Evolutionary conservation across 1,139 yeast genomes (phyloP).

Genomic region (Yamadazyma kanchanaburiensis): DNA sequence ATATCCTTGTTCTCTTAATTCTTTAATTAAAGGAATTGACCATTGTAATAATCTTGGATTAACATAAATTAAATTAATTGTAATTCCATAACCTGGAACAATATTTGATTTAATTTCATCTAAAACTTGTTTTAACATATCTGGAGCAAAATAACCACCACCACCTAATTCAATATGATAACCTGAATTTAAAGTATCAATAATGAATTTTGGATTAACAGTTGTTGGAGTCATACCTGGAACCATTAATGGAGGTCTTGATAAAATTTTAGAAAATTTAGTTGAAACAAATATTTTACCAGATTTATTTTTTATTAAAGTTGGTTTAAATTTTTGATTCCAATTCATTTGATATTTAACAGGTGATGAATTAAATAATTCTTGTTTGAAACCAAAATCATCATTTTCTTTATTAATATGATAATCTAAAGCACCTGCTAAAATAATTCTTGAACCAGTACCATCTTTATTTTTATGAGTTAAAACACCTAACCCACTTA

Average conservation of each 20-base stretch:
- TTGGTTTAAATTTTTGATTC: slow-evolving; percentile 87
- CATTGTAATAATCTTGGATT: slow-evolving; percentile 97
- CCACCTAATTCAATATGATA: slow-evolving; percentile 97
- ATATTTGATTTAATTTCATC: slow-evolving; percentile 62
- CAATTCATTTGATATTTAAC: slow-evolving; percentile 87
- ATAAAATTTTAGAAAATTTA: slow-evolving; percentile 85
- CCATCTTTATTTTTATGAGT: slow-evolving; percentile 98
- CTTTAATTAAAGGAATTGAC: slow-evolving; percentile 95
- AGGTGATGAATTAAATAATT: slow-evolving; percentile 71
- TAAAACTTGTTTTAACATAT: slow-evolving; percentile 69
- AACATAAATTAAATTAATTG: slow-evolving; percentile 89
- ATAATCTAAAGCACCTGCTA: slow-evolving; percentile 84
- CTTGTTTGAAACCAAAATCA: slow-evolving; percentile 95
- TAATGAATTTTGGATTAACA: slow-evolving; percentile 88
- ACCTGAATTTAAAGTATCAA: slow-evolving; percentile 93
- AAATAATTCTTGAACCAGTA: slow-evolving; percentile 90
- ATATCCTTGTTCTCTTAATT: slow-evolving; percentile 84
- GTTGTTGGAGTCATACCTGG: slow-evolving; percentile 99
- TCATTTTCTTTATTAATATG: slow-evolving; percentile 51
- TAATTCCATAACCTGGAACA: slow-evolving; percentile 85
- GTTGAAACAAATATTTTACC: slow-evolving; percentile 89
- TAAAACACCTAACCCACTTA: slow-evolving; percentile 91
- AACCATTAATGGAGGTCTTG: slow-evolving; percentile 94
- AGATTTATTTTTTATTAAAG: slow-evolving; percentile 63
- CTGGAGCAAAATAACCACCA: slow-evolving; percentile 90